Conservation (phyloP, 2,329 filamentous ascomycete species). For the Xylaria sp. region DNA sequence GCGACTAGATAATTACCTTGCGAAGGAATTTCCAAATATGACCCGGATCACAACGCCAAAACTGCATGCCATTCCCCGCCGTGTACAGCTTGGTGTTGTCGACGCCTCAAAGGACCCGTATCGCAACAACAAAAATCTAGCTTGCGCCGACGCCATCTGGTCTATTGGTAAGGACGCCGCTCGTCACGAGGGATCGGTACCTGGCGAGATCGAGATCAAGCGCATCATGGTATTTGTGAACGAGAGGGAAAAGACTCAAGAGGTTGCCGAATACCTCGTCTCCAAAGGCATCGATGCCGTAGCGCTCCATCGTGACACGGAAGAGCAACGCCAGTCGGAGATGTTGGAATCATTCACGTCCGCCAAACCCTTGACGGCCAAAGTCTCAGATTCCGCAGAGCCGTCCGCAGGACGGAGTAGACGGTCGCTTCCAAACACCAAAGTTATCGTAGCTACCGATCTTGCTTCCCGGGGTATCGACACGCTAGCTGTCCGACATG, state of each 20-base stretch:
- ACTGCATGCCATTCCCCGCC: conserved; percentile 90
- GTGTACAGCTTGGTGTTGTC: conserved; percentile 91
- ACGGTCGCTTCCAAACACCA: conserved; percentile 73
- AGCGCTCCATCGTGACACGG: conserved; percentile 83
- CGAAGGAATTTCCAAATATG: conserved; percentile 81
- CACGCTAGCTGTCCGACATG: conserved; percentile 86
- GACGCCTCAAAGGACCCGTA: conserved; percentile 94
- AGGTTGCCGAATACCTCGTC: conserved; percentile 78
- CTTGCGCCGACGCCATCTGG: conserved; percentile 94
- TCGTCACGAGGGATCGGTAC: conserved; percentile 60
- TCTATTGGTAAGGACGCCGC: conserved; percentile 80
- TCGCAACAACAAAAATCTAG: conserved; percentile 87
- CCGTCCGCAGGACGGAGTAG: conserved; percentile 41
- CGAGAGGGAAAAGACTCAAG: conserved; percentile 85
- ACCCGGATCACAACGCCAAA: conserved; percentile 90
- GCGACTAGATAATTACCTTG: conserved; percentile 84
- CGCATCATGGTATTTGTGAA: conserved; percentile 96
- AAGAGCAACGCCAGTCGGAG: conserved; percentile 76
- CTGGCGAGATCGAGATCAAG: conserved; percentile 70
- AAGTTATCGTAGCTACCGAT: conserved; percentile 93
- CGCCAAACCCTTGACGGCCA: conserved; percentile 46
- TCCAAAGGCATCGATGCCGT: conserved; percentile 88
- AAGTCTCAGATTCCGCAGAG: conserved; percentile 23
- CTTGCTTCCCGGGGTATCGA: conserved; percentile 92
- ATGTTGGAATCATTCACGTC: conserved; percentile 77